Conservation (phyloP, 164 flowering plant species). For the Liriodendron chinense region DNA sequence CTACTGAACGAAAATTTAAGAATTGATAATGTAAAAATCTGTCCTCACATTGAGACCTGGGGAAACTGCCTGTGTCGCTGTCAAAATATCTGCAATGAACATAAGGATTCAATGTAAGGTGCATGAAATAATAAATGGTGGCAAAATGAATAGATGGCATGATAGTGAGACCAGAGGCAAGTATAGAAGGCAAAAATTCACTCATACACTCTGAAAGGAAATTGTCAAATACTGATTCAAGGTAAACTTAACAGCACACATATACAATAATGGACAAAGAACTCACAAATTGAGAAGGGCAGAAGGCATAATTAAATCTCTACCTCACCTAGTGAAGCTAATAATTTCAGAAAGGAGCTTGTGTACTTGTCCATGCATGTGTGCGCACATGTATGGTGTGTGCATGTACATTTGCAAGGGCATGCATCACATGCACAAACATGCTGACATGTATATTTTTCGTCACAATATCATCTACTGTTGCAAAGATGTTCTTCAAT, state of each 20-base stretch:
- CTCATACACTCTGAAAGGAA: not conserved
- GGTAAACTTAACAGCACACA: not conserved
- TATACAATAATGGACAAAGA: not conserved
- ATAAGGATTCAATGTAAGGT: not conserved
- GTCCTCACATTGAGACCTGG: conserved; percentile 62
- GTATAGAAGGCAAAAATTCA: not conserved
- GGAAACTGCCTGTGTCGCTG: conserved; percentile 61
- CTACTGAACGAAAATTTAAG: not conserved
- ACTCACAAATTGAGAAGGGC: not conserved
- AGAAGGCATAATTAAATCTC: not conserved
- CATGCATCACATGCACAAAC: no score
- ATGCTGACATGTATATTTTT: no score
- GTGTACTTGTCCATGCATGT: not conserved
- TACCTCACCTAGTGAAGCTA: not conserved
- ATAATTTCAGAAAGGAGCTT: not conserved
- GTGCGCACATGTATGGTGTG: no score
- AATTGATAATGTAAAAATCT: not conserved
- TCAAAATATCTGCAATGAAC: conserved; percentile 67
- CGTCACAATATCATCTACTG: no score
- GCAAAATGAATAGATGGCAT: not conserved
- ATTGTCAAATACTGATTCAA: not conserved
- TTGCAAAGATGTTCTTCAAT: no score
- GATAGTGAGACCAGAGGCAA: not conserved
- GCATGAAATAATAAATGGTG: not conserved
- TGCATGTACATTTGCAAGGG: no score